Base-by-base conservation (phyloP, 2,329 filamentous ascomycete genomes). In the Colletotrichum sp. region DNA sequence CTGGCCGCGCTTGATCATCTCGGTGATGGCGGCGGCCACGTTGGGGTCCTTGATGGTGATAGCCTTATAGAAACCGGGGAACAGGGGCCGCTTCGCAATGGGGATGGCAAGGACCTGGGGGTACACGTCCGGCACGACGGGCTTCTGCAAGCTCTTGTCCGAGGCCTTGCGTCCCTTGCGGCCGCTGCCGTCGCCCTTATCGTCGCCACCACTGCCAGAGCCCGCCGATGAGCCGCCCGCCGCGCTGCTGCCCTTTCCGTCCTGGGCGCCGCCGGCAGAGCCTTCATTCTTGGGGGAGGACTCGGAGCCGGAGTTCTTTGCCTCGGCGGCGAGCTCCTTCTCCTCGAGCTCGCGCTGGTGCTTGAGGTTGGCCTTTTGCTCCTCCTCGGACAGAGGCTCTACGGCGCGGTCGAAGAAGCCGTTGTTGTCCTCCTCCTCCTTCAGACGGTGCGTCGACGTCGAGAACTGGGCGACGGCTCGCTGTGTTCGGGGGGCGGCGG, bases 41-140 rank as follows among this genome's bases (percentile, higher is more conserved):
- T 97, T 95, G 21, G 95, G 95, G 82, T 99, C 96, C 83, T 95
- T 94, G 80, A 99, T 98, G 5, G 96, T 99, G 80, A 99, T 97
- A 12, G 97, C 96, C 86, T 99, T 99, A 88, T 99, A 99, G 86
- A 99, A 99, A 2, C 97, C 97, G 2, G 97, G 97, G 85, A 99
- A 99, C 15, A 99, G 88, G 13, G 97, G 97, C 69, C 97, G 91
- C 84, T 98, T 96, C 32, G 95, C 95, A 81, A 99, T 98, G 9
- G 97, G 97, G 72, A 99, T 98, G 3, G 96, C 96, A 90, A 99
- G 95, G 71, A 99, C 96, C 84, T 99, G 97, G 5, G 97, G 97
- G 84, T 99, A 99, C 59, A 98, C 93, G 77, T 99, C 97, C 16
- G 97, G 97, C 16, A 99, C 94, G 4, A 94, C 92, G 3, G 96